These are phyloP conservation scores for Arthrobotrys conoides DNA, from an alignment of 2,329 filamentous ascomycete genomes.

Conservation along the genomic window DNA sequence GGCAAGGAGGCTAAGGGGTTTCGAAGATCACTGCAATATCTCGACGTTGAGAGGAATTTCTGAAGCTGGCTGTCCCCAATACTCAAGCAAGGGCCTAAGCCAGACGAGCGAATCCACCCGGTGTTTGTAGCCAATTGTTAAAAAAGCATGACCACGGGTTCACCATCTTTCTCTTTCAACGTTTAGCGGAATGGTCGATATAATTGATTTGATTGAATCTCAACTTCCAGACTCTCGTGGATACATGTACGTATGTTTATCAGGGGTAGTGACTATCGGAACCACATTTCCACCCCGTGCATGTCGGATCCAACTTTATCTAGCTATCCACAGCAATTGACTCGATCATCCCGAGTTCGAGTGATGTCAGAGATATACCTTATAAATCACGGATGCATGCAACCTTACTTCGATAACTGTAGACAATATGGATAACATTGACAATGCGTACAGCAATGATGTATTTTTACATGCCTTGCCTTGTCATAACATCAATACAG, in stretches of 20 bases:
- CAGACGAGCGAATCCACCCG: conserved; percentile 23
- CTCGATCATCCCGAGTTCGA: neutral
- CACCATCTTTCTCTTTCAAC: neutral
- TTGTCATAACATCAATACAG: neutral
- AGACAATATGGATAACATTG: neutral
- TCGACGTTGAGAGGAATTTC: conserved; percentile 53
- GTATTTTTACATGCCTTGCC: neutral
- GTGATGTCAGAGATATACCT: conserved; percentile 36
- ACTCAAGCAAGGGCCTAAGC: conserved; percentile 29
- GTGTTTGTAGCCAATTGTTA: neutral
- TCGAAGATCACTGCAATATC: conserved; percentile 46
- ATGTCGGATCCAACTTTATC: neutral
- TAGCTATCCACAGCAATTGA: neutral
- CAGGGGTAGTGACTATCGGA: conserved; percentile 17
- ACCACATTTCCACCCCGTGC: conserved; percentile 29
- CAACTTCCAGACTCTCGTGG: conserved; percentile 4
- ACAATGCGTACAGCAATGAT: neutral
- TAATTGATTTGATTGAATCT: neutral
- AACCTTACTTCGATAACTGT: conserved; percentile 14
- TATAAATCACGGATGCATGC: conserved; percentile 21
- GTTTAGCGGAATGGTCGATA: neutral
- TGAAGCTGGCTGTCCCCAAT: conserved; percentile 13
- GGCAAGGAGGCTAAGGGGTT: conserved; percentile 57
- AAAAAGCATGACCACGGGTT: conserved; percentile 40
- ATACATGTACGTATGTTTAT: neutral